phyloP scores from a whole-genome alignment of 1,284 basidiomycete species.

The Pholiota adiposa region DNA sequence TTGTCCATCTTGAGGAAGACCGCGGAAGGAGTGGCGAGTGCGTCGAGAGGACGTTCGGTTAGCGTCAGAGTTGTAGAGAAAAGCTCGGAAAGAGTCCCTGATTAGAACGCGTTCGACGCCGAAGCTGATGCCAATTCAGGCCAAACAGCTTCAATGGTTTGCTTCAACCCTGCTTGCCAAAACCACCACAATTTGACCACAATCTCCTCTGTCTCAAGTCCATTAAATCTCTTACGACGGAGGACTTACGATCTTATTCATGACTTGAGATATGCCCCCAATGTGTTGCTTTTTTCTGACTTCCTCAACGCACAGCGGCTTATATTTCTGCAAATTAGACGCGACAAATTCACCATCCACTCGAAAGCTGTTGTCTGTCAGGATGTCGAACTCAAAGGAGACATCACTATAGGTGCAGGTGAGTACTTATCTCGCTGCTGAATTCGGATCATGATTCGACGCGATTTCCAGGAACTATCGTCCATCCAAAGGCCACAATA shows the following conservation, averaged over 20 bases:
- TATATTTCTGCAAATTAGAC: slow-evolving; percentile 43
- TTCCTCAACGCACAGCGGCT: slow-evolving; percentile 8
- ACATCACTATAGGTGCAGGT: slow-evolving; percentile 89
- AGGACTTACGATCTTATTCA: neutral
- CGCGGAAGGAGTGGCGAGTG: neutral
- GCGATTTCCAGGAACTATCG: slow-evolving; percentile 62
- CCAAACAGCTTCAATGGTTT: neutral
- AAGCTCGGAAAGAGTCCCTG: neutral
- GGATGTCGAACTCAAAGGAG: slow-evolving; percentile 88
- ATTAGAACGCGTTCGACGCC: neutral
- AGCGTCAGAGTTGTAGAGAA: neutral
- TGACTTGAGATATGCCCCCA: slow-evolving; percentile 24
- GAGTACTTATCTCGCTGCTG: slow-evolving; percentile 6
- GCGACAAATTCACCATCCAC: slow-evolving; percentile 79
- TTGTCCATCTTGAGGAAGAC: slow-evolving; percentile 31
- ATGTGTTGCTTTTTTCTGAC: slow-evolving; percentile 24
- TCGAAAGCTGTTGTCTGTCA: slow-evolving; percentile 85
- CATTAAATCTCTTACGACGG: neutral
- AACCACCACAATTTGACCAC: too few relatives aligned
- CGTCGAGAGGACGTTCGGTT: neutral
- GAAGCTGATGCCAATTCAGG: neutral
- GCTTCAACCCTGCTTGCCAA: neutral
- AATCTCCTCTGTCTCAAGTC: neutral
- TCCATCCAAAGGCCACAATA: slow-evolving; percentile 94
- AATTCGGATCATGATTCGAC: neutral